Percentiles rank a stretch among this genome's conserved stretches.
Evolutionary conservation across 2,329 filamentous ascomycete genomes (phyloP).

Genomic region (Aciculosporium take): DNA sequence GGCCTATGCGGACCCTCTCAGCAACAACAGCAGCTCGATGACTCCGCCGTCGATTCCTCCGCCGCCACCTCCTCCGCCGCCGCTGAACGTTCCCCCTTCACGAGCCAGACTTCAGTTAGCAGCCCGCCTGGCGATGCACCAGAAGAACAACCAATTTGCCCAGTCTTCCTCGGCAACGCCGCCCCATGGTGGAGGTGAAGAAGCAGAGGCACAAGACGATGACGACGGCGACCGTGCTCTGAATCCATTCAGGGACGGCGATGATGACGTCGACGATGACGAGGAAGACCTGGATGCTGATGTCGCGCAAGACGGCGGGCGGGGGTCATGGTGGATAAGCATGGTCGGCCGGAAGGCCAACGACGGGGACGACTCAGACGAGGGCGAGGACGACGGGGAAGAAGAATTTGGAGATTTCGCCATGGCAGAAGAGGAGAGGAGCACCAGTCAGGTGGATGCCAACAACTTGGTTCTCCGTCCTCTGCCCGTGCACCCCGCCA

Average conservation of each 20-base stretch:
- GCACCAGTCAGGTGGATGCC: slow-evolving; percentile 14
- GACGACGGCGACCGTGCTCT: slow-evolving; percentile 20
- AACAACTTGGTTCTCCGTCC: slow-evolving; percentile 39
- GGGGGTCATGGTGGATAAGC: slow-evolving; percentile 36
- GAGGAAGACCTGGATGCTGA: slow-evolving; percentile 40
- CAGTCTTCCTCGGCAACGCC: slow-evolving; percentile 30
- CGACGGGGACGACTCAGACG: slow-evolving; percentile 31
- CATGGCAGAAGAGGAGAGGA: slow-evolving; percentile 39
- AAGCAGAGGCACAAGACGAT: not conserved
- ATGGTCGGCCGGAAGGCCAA: slow-evolving; percentile 25
- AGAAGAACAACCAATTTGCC: slow-evolving; percentile 42
- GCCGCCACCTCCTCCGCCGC: slow-evolving; percentile 55
- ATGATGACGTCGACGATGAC: slow-evolving; percentile 34
- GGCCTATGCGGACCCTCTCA: slow-evolving; percentile 41
- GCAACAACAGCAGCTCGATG: slow-evolving; percentile 30
- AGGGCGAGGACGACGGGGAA: slow-evolving; percentile 43
- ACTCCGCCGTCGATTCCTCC: slow-evolving; percentile 44
- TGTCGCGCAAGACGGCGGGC: slow-evolving; percentile 20
- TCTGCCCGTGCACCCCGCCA: slow-evolving; percentile 36
- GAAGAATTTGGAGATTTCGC: slow-evolving; percentile 58
- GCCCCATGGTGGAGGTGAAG: slow-evolving; percentile 25
- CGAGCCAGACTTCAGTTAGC: slow-evolving; percentile 81
- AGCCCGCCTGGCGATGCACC: slow-evolving; percentile 65
- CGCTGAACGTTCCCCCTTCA: slow-evolving; percentile 73
- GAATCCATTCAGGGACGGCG: slow-evolving; percentile 38